Evolutionary conservation across 2,329 filamentous ascomycete genomes (phyloP), one percentile per base, ranked within the genome.

Genomic region (Penicillium rolfsii): DNA sequence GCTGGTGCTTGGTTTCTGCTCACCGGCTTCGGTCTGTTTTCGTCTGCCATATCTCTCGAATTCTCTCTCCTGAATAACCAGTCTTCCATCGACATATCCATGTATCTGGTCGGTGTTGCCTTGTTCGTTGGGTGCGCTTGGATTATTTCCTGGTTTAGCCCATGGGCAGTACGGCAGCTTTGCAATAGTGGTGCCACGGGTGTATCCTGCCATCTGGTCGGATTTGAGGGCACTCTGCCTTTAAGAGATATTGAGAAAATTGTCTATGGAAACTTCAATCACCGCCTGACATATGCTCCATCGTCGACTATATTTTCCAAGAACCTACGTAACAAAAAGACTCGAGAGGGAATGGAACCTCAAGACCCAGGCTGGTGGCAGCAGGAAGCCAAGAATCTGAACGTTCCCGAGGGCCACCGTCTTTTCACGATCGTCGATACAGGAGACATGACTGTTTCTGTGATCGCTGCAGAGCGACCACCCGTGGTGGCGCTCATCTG

Each of bases 371-470:
- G 16, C 3, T 50, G 48, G 48, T 50, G 48, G 48, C 48, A 50
- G 19, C 28, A 33, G 48, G 48, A 50, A 50, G 48, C 48, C 28
- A 50, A 57, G 40, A 12, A 19, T 7, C 48, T 55, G n/a, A 30
- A 46, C 16, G 45, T 62, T 36, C 60, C 60, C 3, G 35, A 54
- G 12, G 40, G 40, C 4, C 65, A 72, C 53, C 63, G 63, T 30
- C 56, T 72, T 2, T 76, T 76, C 61, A 76, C 72, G 0, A 62
- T 76, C 3, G 68, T 76, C 1, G 72, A 75, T 53, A 74, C 72
- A 12, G 71, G 70, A 28, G 67, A 68, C 14, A 61, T 74, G 64
- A 70, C 61, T 22, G 73, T 74, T 9, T 72, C 67, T 12, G 62
- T 74, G 5, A 74, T 76, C 55, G 55, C 66, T 40, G 69, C 73